Evolutionary conservation across 768 basidiomycete genomes (phyloP).

Genomic region (Kwoniella sp.): DNA sequence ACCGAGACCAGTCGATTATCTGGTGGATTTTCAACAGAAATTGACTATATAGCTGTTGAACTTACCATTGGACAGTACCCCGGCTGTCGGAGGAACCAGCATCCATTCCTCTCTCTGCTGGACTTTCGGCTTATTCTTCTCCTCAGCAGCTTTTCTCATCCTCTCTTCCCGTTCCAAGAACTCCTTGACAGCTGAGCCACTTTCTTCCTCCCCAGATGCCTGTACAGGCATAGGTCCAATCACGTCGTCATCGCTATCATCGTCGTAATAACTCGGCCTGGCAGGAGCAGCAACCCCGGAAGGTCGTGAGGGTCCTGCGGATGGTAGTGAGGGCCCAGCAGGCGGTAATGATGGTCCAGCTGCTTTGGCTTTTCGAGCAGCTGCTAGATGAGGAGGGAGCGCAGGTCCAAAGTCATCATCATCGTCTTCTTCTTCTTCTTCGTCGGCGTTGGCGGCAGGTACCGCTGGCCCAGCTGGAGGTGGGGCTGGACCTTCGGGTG

Average conservation of each 20-base stretch:
- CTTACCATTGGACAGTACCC: constrained; percentile 74
- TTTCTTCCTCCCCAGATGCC: constrained; percentile 55
- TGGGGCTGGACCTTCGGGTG: constrained; percentile 34
- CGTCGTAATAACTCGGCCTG: constrained; percentile 63
- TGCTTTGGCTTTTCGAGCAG: constrained; percentile 56
- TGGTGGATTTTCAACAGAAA: too few relatives aligned
- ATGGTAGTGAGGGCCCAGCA: constrained; percentile 8
- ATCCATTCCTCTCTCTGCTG: constrained; percentile 96
- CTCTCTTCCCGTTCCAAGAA: constrained; percentile 85
- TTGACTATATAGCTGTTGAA: constrained; percentile 3
- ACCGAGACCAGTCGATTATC: too few relatives aligned
- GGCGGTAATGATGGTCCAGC: constrained; percentile 44
- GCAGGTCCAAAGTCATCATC: constrained; percentile 73
- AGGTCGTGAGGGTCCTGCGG: constrained; percentile 39
- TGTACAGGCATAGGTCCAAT: constrained; percentile 80
- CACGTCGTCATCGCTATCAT: constrained; percentile 71
- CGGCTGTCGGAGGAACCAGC: constrained; percentile 85
- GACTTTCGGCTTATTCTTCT: constrained; percentile 26
- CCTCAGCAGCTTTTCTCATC: constrained; percentile 68
- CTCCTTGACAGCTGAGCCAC: constrained; percentile 67
- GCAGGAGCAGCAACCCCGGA: constrained; percentile 58
- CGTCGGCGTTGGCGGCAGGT: constrained; percentile 15
- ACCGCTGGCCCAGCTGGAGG: constrained; percentile 3
- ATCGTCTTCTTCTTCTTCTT: constrained; percentile 60
- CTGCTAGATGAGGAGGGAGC: constrained; percentile 68